These are phyloP conservation scores for Decorospora gaudefroyi DNA, from an alignment of 2,329 filamentous ascomycete species.

Conservation along the genomic window DNA sequence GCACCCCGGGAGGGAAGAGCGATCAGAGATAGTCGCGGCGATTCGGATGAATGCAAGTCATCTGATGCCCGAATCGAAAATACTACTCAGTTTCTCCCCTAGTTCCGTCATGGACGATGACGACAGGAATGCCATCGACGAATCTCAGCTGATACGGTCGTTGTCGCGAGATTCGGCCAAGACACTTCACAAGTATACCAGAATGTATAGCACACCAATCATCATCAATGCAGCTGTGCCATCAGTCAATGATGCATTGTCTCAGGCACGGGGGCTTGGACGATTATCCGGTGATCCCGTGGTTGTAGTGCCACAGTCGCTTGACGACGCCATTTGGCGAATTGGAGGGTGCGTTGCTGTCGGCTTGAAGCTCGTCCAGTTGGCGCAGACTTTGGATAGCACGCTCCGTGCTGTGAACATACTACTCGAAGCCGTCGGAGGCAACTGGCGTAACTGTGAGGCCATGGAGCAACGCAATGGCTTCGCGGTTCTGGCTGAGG, in stretches of 20 bases:
- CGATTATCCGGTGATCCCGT: slow-evolving; percentile 82
- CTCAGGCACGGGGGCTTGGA: slow-evolving; percentile 77
- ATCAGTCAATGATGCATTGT: slow-evolving; percentile 85
- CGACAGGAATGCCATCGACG: slow-evolving; percentile 70
- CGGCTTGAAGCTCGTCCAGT: slow-evolving; percentile 81
- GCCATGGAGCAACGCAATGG: slow-evolving; percentile 97
- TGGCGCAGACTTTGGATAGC: slow-evolving; percentile 69
- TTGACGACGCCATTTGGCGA: slow-evolving; percentile 92
- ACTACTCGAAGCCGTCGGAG: slow-evolving; percentile 81
- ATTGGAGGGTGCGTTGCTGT: slow-evolving; percentile 89
- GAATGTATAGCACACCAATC: slow-evolving; percentile 74
- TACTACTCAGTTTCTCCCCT: slow-evolving; percentile 82
- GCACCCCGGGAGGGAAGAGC: slow-evolving; percentile 85
- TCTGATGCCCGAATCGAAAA: slow-evolving; percentile 77
- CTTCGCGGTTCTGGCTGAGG: slow-evolving; percentile 82
- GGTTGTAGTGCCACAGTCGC: slow-evolving; percentile 75
- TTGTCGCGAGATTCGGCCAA: slow-evolving; percentile 73
- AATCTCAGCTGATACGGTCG: slow-evolving; percentile 74
- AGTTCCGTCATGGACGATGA: slow-evolving; percentile 80
- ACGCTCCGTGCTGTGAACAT: slow-evolving; percentile 79
- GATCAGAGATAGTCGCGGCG: slow-evolving; percentile 86
- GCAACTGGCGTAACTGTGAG: slow-evolving; percentile 96
- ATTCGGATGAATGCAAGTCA: slow-evolving; percentile 83
- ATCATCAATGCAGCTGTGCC: slow-evolving; percentile 88
- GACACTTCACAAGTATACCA: slow-evolving; percentile 69